A percentile compares a stretch with the other conserved stretches of the same genome.
Conservation (phyloP, 345 rosid genomes). For the Nephelium lappaceum region DNA sequence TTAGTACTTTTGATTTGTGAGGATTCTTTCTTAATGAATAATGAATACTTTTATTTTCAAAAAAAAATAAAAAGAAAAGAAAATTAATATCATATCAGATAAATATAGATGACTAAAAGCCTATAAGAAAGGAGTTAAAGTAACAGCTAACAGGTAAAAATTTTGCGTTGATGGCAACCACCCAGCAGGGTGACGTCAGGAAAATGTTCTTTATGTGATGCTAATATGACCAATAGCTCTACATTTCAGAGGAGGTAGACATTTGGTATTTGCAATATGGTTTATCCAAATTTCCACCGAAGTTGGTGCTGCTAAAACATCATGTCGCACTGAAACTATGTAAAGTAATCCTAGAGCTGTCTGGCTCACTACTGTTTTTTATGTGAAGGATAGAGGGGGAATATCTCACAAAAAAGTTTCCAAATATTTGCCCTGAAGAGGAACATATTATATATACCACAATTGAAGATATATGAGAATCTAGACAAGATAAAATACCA, state of each 20-base stretch:
- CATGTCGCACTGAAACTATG: not conserved
- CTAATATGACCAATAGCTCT: not conserved
- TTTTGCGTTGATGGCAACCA: not conserved
- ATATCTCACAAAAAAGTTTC: not conserved
- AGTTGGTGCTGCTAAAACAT: not conserved
- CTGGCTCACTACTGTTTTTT: not conserved
- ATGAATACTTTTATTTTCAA: no score
- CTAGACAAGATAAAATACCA: not conserved
- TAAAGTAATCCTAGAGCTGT: not conserved
- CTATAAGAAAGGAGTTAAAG: no score
- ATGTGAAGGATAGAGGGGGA: not conserved
- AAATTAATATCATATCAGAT: no score
- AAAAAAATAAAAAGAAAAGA: no score
- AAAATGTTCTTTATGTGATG: not conserved
- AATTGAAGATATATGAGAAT: not conserved
- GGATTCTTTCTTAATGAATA: no score
- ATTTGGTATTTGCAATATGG: not conserved
- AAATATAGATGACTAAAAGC: no score
- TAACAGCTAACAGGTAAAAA: not conserved
- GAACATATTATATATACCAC: not conserved
- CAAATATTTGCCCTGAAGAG: not conserved
- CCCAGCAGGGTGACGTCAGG: not conserved
- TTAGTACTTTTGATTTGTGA: no score
- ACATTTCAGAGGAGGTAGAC: not conserved
- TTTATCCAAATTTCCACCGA: not conserved